Conservation (phyloP, 768 basidiomycete species). For the Lyophyllum semitale region DNA sequence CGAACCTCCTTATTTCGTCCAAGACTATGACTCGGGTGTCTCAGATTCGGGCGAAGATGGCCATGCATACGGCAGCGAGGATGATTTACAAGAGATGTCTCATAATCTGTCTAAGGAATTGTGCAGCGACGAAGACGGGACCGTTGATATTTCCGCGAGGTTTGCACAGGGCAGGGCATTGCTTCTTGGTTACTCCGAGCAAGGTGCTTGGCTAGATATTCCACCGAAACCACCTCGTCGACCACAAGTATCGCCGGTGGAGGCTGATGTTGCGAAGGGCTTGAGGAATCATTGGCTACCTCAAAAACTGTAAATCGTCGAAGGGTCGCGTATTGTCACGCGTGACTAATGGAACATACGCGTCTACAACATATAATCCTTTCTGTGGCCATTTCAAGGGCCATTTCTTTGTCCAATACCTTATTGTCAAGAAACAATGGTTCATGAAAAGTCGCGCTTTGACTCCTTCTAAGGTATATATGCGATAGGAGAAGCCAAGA, state of each 20-base stretch:
- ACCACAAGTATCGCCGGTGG: conserved; percentile 43
- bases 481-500: neutral
- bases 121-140: conserved; percentile 3
- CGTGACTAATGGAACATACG: neutral
- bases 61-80: neutral
- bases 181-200: conserved; percentile 38
- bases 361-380: neutral
- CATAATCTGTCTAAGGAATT: neutral
- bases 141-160: conserved; percentile 13
- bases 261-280: conserved; percentile 60
- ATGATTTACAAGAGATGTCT: neutral
- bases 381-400: neutral
- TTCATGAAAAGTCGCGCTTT: neutral
- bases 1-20: neutral
- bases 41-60: neutral
- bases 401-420: no score
- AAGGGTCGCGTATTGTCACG: no score
- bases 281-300: conserved; percentile 70
- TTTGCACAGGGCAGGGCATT: conserved; percentile 59
- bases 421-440: neutral
- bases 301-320: conserved; percentile 44
- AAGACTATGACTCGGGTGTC: neutral
- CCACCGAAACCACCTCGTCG: conserved; percentile 1
- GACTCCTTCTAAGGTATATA: neutral
- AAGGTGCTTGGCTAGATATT: conserved; percentile 4